These are phyloP conservation scores for Russula brevipes DNA, from an alignment of 768 basidiomycete genomes.

Conservation along the genomic window DNA sequence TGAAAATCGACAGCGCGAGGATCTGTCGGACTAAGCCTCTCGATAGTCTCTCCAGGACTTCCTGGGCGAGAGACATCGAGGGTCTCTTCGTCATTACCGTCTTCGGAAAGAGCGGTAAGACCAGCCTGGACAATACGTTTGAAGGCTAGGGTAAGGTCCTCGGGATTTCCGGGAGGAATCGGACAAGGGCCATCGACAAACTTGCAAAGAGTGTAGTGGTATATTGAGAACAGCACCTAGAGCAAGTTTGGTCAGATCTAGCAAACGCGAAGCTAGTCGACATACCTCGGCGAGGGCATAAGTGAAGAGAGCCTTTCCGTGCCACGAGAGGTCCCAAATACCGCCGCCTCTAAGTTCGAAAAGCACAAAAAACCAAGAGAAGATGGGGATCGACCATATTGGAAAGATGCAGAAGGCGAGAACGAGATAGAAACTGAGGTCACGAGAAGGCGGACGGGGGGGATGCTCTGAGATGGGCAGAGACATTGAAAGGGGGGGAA, in stretches of 20 bases:
- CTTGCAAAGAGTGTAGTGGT: constrained; percentile 49
- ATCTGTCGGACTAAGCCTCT: constrained; percentile 55
- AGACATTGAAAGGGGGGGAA: constrained; percentile 3
- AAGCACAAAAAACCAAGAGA: constrained; percentile 59
- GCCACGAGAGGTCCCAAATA: constrained; percentile 41
- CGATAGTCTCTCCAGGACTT: constrained; percentile 57
- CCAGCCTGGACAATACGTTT: constrained; percentile 62
- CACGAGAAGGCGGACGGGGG: constrained; percentile 36
- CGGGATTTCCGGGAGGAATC: constrained; percentile 41
- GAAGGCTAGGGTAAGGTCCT: constrained; percentile 56
- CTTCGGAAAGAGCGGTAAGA: constrained; percentile 48
- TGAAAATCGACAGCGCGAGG: constrained; percentile 71
- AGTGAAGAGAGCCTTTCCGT: constrained; percentile 39
- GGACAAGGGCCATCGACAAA: constrained; percentile 46
- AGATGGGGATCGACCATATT: constrained; percentile 55
- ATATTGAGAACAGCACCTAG: constrained; percentile 66
- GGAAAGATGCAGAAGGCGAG: constrained; percentile 54
- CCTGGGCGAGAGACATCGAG: constrained; percentile 46
- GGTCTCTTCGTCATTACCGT: constrained; percentile 53
- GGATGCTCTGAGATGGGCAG: constrained; percentile 31
- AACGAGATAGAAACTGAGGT: constrained; percentile 53
- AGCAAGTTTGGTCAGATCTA: constrained; percentile 4
- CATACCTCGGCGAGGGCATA: constrained; percentile 56
- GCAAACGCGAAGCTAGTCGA: not conserved
- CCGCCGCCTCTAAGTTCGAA: constrained; percentile 42